phyloP scores from a whole-genome alignment of 2,329 filamentous ascomycete species.

The Kalmusia sp. region DNA sequence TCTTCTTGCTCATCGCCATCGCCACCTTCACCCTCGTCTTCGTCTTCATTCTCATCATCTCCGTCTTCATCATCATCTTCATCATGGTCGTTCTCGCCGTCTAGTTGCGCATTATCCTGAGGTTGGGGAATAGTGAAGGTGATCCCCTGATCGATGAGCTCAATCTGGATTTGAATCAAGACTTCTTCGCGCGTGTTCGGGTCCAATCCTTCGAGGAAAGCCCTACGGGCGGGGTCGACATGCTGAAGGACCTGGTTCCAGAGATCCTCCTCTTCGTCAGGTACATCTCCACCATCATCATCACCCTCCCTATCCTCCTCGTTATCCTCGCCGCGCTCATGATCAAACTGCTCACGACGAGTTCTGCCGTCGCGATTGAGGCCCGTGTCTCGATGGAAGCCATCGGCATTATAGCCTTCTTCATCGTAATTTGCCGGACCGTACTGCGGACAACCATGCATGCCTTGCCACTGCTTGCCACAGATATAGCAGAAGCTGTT shows the following conservation, averaged over 20 bases:
- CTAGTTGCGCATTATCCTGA: slow-evolving; percentile 30
- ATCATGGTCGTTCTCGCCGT: slow-evolving; percentile 9
- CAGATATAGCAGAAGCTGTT: slow-evolving; percentile 44
- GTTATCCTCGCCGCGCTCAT: slow-evolving; percentile 1
- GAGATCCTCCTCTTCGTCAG: slow-evolving; percentile 12
- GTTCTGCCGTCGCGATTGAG: slow-evolving; percentile 33
- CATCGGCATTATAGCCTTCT: slow-evolving; percentile 41
- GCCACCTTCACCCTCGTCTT: background rate
- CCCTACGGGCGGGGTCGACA: slow-evolving; percentile 18
- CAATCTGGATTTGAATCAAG: slow-evolving; percentile 23
- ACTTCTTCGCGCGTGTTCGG: slow-evolving; percentile 17
- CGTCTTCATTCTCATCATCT: background rate
- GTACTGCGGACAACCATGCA: slow-evolving; percentile 41
- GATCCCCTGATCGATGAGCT: slow-evolving; percentile 24
- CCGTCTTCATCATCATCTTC: background rate
- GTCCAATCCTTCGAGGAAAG: slow-evolving; percentile 16
- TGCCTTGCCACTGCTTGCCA: slow-evolving; percentile 34
- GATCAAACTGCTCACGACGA: slow-evolving; percentile 18
- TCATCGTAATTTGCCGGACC: slow-evolving; percentile 36
- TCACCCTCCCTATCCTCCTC: slow-evolving; percentile 15
- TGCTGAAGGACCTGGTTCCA: slow-evolving; percentile 18
- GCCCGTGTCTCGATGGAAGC: slow-evolving; percentile 35
- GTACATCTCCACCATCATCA: slow-evolving; percentile 16
- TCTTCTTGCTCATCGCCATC: background rate
- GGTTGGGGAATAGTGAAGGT: slow-evolving; percentile 21